These are phyloP conservation scores for Boletus rufocinnamomeus DNA, from an alignment of 768 basidiomycete genomes.

Conservation along the genomic window DNA sequence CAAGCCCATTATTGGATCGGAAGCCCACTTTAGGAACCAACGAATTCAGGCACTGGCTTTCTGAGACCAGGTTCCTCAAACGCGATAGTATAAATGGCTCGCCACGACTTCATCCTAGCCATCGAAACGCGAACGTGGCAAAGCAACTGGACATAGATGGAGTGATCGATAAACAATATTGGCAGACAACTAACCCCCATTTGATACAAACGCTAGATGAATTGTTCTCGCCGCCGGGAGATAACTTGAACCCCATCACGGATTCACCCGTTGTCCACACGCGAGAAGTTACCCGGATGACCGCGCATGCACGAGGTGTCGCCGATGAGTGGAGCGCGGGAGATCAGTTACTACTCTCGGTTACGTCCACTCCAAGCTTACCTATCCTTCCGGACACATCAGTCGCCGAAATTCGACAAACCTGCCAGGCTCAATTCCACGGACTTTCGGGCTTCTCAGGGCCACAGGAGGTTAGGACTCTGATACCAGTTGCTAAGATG, in stretches of 20 bases:
- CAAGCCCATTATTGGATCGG: constrained; percentile 12
- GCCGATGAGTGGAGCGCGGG: constrained; percentile 15
- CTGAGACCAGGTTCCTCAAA: constrained; percentile 31
- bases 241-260: constrained; percentile 11
- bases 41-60: constrained; percentile 36
- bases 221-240: constrained; percentile 25
- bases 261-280: constrained; percentile 33
- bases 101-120: constrained; percentile 10
- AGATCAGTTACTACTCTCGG: constrained; percentile 17
- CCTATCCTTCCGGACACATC: constrained; percentile 9
- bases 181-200: constrained; percentile 9
- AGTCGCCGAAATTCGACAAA: constrained; percentile 13
- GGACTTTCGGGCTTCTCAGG: constrained; percentile 31
- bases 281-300: constrained; percentile 12
- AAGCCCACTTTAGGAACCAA: constrained; percentile 19
- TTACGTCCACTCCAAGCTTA: constrained; percentile 8
- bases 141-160: constrained; percentile 12
- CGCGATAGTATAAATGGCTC: constrained; percentile 17
- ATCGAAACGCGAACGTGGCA: constrained; percentile 18
- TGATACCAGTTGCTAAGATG: constrained; percentile 8
- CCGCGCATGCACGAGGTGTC: constrained; percentile 10
- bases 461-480: constrained; percentile 11
- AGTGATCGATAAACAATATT: constrained; percentile 5
- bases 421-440: constrained; percentile 21
- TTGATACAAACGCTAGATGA: constrained; percentile 27